These are phyloP conservation scores for Ophiostoma fasciatum DNA, from an alignment of 2,329 filamentous ascomycete species.

Conservation along the genomic window DNA sequence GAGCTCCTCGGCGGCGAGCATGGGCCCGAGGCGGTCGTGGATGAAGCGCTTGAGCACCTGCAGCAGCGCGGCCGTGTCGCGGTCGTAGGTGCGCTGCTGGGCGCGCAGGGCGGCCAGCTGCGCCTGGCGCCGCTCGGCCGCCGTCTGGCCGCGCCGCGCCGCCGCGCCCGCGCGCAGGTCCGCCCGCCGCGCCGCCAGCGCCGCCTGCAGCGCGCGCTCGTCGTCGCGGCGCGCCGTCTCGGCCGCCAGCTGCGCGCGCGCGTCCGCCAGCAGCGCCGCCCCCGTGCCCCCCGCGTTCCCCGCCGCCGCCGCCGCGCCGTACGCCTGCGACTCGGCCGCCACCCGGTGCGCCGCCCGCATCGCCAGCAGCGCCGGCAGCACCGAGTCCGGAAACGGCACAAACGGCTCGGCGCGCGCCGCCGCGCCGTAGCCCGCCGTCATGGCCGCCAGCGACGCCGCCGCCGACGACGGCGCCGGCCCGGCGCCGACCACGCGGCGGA, in stretches of 20 bases:
- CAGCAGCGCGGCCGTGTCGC: constrained; percentile 45
- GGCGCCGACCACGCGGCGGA: constrained; percentile 6
- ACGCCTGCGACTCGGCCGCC: constrained; percentile 47
- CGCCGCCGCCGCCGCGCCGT: constrained; percentile 26
- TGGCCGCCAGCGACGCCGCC: constrained; percentile 26
- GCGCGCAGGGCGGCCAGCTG: constrained; percentile 44
- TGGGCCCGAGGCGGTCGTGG: constrained; percentile 51
- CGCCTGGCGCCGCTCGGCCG: constrained; percentile 47
- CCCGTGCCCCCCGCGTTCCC: constrained; percentile 24
- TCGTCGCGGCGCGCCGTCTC: constrained; percentile 38
- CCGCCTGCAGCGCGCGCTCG: constrained; percentile 38
- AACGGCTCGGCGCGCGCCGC: constrained; percentile 47
- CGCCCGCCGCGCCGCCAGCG: constrained; percentile 41
- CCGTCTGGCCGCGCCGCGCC: constrained; percentile 36
- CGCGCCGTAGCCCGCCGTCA: constrained; percentile 52
- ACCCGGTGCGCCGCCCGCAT: constrained; percentile 51
- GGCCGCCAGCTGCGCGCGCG: constrained; percentile 31
- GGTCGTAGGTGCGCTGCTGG: constrained; percentile 45
- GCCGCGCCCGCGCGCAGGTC: constrained; percentile 42
- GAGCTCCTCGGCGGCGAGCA: constrained; percentile 71
- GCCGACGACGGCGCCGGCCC: constrained; percentile 11
- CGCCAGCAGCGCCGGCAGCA: constrained; percentile 57
- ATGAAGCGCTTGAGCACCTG: constrained; percentile 56
- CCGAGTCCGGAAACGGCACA: constrained; percentile 50
- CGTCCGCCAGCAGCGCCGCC: constrained; percentile 25